These are phyloP conservation scores for Silene coronaria DNA, from an alignment of 179 eudicot genomes.

Conservation along the genomic window DNA sequence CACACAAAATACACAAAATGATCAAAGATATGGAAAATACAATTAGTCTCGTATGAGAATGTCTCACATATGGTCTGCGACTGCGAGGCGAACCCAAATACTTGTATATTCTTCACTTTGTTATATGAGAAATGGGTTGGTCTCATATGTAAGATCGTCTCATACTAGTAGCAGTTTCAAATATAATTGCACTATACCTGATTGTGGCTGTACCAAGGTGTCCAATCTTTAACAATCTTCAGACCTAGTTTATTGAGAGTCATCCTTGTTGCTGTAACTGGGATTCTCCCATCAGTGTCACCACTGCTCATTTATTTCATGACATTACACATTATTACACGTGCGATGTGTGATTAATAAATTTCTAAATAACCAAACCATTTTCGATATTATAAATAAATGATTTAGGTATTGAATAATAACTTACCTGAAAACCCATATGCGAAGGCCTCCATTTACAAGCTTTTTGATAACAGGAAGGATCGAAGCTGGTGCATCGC, in stretches of 20 bases:
- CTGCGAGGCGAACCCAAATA: no score
- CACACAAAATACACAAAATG: not conserved
- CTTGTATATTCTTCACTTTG: no score
- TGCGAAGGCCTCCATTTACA: conserved; percentile 42
- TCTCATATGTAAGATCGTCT: not conserved
- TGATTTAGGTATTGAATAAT: not conserved
- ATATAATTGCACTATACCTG: conserved; percentile 37
- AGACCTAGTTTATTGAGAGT: conserved; percentile 58
- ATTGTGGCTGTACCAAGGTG: conserved; percentile 58
- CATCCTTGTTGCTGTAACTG: conserved; percentile 59
- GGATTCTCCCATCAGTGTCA: conserved; percentile 80
- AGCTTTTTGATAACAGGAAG: conserved; percentile 58
- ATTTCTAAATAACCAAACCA: no score
- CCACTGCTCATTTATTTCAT: conserved; percentile 39
- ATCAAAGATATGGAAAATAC: not conserved
- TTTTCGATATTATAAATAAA: no score
- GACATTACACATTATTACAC: not conserved
- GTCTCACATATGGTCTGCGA: no score
- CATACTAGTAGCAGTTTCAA: no score
- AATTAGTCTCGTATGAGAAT: no score
- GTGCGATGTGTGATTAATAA: not conserved
- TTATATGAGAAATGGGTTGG: no score
- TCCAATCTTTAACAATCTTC: conserved; percentile 50
- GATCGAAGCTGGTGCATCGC: conserved; percentile 47
- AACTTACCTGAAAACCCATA: conserved; percentile 64